Base-by-base conservation (phyloP, 2,329 filamentous ascomycete genomes). In the Ilyonectria destructans region DNA sequence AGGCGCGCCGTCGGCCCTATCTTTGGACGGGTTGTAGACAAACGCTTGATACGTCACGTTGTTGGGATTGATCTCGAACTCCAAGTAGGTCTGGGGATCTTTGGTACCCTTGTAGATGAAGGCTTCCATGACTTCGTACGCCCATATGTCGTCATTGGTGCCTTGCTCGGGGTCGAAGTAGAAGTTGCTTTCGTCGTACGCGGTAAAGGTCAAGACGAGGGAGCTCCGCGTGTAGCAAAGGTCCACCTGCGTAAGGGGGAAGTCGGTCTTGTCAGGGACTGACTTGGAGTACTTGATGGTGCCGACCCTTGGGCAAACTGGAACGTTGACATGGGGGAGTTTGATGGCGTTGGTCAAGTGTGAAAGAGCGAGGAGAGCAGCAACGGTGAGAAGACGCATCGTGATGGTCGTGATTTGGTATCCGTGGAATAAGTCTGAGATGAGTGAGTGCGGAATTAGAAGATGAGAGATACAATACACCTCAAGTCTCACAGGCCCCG, bases 11-110 rank as follows among this genome's bases (percentile, higher is more conserved):
- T 72, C 61, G 2, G 79, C 78, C 29, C 85, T 82, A 15, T 81
- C 79, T 70, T 86, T 86, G 71, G 82, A 81, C 4, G 84, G 85
- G 72, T 87, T 87, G 77, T 84, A 86, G 71, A 87, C 82, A 67
- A 86, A 84, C 9, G 85, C 83, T 69, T 86, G 84, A 78, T 84
- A 87, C 23, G 85, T 87, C 59, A 84, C 81, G 67, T 87, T 87
- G 79, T 85, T 84, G 57, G 85, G 85, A 73, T 76, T 85, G 48
- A 87, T 81, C 74, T 87, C 85, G 71, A 85, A 85, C 77, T 87
- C 85, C 65, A 87, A 78, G 72, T 87, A 87, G 1, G 81, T 84
- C 76, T 82, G 79, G 0, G 85, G 85, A 73, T 86, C 83, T 45
- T 80, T 79, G 67, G 78, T 82, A 59, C 85, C 85, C 37, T 76